These are phyloP conservation scores for Falciphora oryzae DNA, from an alignment of 2,329 filamentous ascomycete species.

Conservation along the genomic window DNA sequence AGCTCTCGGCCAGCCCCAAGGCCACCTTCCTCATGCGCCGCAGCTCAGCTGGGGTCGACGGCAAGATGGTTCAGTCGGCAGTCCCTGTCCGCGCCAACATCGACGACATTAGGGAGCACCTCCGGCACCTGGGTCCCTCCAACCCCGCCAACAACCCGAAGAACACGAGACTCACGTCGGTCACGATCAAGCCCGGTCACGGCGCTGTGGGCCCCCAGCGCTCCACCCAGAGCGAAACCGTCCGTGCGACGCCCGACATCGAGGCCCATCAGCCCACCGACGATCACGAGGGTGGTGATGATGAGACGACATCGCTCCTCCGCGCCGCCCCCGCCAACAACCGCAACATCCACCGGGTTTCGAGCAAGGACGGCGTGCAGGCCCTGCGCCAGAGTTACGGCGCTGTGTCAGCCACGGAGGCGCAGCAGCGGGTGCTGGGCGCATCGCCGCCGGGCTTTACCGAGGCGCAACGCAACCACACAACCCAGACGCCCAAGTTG, in stretches of 20 bases:
- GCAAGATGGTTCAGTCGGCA: slow-evolving; percentile 38
- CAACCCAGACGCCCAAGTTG: slow-evolving; percentile 1
- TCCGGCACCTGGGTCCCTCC: slow-evolving; percentile 61
- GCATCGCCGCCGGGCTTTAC: slow-evolving; percentile 2
- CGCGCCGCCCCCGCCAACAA: slow-evolving; percentile 35
- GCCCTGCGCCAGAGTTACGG: slow-evolving; percentile 53
- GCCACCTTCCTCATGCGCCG: slow-evolving; percentile 56
- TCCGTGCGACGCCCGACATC: slow-evolving; percentile 8
- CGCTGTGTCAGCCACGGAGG: slow-evolving; percentile 25
- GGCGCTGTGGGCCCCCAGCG: slow-evolving; percentile 3
- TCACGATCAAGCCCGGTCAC: slow-evolving; percentile 57
- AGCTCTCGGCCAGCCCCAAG: slow-evolving; percentile 41
- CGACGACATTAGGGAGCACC: slow-evolving; percentile 56
- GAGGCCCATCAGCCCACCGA: slow-evolving; percentile 9
- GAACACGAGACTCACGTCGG: slow-evolving; percentile 54
- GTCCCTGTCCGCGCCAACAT: slow-evolving; percentile 55
- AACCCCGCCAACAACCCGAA: slow-evolving; percentile 61
- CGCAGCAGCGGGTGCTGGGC: slow-evolving; percentile 2
- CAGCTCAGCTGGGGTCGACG: slow-evolving; percentile 49
- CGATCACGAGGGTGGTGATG: slow-evolving; percentile 20
- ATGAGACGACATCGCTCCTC: slow-evolving; percentile 38
- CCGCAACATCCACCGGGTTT: slow-evolving; percentile 21
- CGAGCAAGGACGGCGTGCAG: slow-evolving; percentile 60
- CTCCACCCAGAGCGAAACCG: slow-evolving; percentile 13
- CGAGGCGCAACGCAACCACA: slow-evolving; percentile 12